Evolutionary conservation across 2,329 filamentous ascomycete genomes (phyloP).

Genomic region (Elsinoe batatas): DNA sequence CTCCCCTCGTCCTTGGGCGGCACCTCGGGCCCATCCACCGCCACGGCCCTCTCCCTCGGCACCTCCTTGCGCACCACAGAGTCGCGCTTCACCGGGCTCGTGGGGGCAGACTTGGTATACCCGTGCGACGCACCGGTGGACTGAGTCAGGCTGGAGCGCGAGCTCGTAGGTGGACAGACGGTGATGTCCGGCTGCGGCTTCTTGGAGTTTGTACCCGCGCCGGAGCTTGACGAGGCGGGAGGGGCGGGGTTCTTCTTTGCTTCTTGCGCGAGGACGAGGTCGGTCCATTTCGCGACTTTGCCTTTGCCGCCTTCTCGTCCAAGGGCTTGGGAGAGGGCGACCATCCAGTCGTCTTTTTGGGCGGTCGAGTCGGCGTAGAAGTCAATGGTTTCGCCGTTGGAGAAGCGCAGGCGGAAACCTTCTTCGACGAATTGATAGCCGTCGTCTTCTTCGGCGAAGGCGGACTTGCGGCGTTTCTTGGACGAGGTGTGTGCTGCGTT

Average conservation of each 20-base stretch:
- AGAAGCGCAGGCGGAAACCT: slow-evolving; percentile 96
- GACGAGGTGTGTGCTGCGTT: slow-evolving; percentile 47
- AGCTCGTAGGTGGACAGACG: slow-evolving; percentile 9
- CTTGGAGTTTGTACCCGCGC: not conserved
- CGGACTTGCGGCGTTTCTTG: slow-evolving; percentile 65
- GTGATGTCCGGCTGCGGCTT: slow-evolving; percentile 7
- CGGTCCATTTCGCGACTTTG: slow-evolving; percentile 48
- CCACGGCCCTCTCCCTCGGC: slow-evolving; percentile 9
- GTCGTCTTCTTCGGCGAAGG: slow-evolving; percentile 95
- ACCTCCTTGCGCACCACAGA: slow-evolving; percentile 12
- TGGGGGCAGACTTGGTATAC: slow-evolving; percentile 24
- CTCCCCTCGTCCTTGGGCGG: slow-evolving; percentile 15
- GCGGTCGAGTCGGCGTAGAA: slow-evolving; percentile 87
- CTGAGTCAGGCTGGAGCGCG: not conserved
- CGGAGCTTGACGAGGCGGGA: not conserved
- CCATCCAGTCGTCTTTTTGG: slow-evolving; percentile 94
- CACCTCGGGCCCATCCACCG: slow-evolving; percentile 14
- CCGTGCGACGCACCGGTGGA: slow-evolving; percentile 19
- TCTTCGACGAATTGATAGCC: slow-evolving; percentile 99
- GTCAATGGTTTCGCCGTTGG: slow-evolving; percentile 95
- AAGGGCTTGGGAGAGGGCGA: slow-evolving; percentile 63
- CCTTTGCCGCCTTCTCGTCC: slow-evolving; percentile 44
- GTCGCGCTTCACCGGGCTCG: slow-evolving; percentile 20
- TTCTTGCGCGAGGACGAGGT: slow-evolving; percentile 41
- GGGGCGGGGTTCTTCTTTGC: slow-evolving; percentile 12